phyloP scores from a whole-genome alignment of 2,329 filamentous ascomycete species.

The Fusarium nisikadoi region DNA sequence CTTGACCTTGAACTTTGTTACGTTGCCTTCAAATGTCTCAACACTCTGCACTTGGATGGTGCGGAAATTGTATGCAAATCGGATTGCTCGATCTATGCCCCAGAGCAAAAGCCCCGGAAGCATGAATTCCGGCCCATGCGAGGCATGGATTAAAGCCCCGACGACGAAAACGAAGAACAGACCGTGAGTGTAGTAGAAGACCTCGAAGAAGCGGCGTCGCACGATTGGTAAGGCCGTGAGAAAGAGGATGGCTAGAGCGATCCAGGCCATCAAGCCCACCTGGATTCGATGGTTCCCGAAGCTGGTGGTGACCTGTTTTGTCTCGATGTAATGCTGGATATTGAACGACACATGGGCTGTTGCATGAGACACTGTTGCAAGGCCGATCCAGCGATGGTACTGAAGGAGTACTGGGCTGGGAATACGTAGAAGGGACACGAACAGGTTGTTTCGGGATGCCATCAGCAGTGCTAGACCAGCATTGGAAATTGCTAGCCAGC shows the following conservation, averaged over 20 bases:
- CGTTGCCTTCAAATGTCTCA: background rate
- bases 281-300: background rate
- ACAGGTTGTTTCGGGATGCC: background rate
- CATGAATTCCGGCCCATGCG: background rate
- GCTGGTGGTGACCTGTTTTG: background rate
- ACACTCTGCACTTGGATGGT: background rate
- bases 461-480: background rate
- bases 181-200: background rate
- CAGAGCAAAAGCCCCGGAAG: background rate
- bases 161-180: background rate
- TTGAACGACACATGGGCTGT: background rate
- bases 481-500: background rate
- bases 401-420: background rate
- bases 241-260: background rate
- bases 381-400: background rate
- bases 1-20: background rate
- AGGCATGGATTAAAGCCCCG: background rate
- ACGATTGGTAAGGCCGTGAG: background rate
- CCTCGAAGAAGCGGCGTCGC: background rate
- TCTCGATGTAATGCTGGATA: background rate
- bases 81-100: background rate
- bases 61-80: background rate
- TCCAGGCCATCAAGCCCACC: background rate
- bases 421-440: background rate
- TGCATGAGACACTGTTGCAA: background rate